A percentile compares a stretch with the other conserved stretches of the same genome.
Conservation (phyloP, 805 yeast genomes). For the Myxozyma neotropica region DNA sequence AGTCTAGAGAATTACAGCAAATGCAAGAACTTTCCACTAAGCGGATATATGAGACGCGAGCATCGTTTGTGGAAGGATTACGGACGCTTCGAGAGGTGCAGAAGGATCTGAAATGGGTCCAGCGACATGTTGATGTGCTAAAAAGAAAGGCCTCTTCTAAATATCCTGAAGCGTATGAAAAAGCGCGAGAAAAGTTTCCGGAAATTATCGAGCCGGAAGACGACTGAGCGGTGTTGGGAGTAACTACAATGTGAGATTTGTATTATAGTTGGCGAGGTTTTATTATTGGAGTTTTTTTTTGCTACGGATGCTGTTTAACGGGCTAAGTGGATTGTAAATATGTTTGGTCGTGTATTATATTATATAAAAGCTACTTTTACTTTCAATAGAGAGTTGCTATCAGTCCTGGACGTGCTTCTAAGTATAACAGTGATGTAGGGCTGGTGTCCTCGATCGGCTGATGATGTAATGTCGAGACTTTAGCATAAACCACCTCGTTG, state of each 20-base stretch:
- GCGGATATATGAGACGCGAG: constrained; percentile 19
- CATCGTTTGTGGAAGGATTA: constrained; percentile 27
- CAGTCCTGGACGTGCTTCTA: no score
- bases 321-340: no score
- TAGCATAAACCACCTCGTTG: no score
- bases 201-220: constrained; percentile 33
- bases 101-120: constrained; percentile 33
- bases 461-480: no score
- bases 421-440: no score
- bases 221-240: neutral
- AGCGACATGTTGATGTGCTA: constrained; percentile 26
- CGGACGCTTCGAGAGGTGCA: constrained; percentile 26
- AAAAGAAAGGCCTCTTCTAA: constrained; percentile 20
- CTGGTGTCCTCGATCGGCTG: no score
- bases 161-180: constrained; percentile 21
- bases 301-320: neutral
- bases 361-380: no score
- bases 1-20: constrained; percentile 27
- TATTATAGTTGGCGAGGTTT: neutral
- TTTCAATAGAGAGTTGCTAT: no score
- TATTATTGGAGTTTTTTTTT: constrained; percentile 3
- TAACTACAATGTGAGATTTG: neutral
- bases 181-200: constrained; percentile 30
- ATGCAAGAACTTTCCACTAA: constrained; percentile 22
- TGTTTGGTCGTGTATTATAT: no score